Conservation (phyloP, 176 grass and related monocot species). For the Aegilops sharonensis region DNA sequence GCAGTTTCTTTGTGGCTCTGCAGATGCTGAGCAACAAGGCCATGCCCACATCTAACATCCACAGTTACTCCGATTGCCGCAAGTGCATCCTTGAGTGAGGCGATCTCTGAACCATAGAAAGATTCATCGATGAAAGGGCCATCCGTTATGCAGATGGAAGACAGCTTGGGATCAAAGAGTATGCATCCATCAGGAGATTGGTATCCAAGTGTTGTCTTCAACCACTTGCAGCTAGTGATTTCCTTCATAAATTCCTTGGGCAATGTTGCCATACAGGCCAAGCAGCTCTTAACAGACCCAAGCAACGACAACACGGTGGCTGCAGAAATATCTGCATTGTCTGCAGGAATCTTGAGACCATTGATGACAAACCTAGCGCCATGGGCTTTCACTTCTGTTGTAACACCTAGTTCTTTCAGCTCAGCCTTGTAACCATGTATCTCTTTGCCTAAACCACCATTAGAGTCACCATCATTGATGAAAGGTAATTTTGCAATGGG, state of each 20-base stretch:
- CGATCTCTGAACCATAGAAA: slow-evolving; percentile 51
- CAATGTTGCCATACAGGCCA: neutral
- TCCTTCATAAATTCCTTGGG: slow-evolving; percentile 37
- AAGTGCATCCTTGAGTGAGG: slow-evolving; percentile 38
- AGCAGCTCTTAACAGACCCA: slow-evolving; percentile 28
- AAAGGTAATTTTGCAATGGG: slow-evolving; percentile 52
- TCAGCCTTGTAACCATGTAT: slow-evolving; percentile 56
- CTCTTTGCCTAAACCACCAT: slow-evolving; percentile 32
- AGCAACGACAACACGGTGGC: slow-evolving; percentile 42
- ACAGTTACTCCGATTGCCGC: slow-evolving; percentile 45
- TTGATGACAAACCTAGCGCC: slow-evolving; percentile 44
- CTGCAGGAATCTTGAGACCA: slow-evolving; percentile 48
- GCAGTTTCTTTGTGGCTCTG: slow-evolving; percentile 35
- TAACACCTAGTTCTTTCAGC: slow-evolving; percentile 23
- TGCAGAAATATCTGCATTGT: slow-evolving; percentile 28
- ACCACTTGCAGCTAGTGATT: slow-evolving; percentile 41
- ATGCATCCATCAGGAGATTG: slow-evolving; percentile 42
- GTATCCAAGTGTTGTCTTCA: slow-evolving; percentile 61
- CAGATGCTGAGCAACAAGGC: slow-evolving; percentile 45
- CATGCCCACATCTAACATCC: slow-evolving; percentile 18
- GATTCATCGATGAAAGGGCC: slow-evolving; percentile 75
- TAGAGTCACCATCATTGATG: slow-evolving; percentile 41
- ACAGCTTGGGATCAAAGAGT: slow-evolving; percentile 49
- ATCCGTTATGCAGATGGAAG: slow-evolving; percentile 38
- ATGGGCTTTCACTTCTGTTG: slow-evolving; percentile 31